Conservation (phyloP, 164 flowering plant species). For the Euptelea pleiosperma region DNA sequence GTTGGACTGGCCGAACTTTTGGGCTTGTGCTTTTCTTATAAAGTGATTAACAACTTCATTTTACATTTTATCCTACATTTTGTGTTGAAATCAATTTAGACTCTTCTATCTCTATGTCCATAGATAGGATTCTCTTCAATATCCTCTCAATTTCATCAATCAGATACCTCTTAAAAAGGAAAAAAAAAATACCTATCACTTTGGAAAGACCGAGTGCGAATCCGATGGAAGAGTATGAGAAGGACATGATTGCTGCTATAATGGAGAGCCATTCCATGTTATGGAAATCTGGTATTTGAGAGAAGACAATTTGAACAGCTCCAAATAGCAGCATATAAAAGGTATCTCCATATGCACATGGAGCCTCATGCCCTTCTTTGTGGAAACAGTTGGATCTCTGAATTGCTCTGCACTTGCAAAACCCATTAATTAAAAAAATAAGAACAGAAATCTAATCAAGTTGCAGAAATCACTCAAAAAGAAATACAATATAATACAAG, state of each 20-base stretch:
- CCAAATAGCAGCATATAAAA: constrained; percentile 72
- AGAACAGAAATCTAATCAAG: not conserved
- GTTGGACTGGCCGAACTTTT: too few relatives aligned
- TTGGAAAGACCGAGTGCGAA: constrained; percentile 51
- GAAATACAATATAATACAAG: not conserved
- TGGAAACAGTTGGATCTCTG: constrained; percentile 67
- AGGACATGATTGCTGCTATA: constrained; percentile 47
- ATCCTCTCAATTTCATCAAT: too few relatives aligned
- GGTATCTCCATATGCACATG: constrained; percentile 40
- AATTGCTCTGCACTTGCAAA: constrained; percentile 55
- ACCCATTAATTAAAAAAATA: not conserved
- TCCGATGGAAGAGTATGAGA: constrained; percentile 55
- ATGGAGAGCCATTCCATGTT: constrained; percentile 55
- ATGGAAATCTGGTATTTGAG: constrained; percentile 74
- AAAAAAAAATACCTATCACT: constrained; percentile 44
- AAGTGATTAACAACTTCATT: too few relatives aligned
- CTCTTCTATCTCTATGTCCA: too few relatives aligned
- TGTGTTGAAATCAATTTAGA: too few relatives aligned
- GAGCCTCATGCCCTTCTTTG: constrained; percentile 51
- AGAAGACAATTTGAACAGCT: constrained; percentile 45
- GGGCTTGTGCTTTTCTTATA: too few relatives aligned
- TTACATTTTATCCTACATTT: too few relatives aligned
- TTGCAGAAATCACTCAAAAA: not conserved
- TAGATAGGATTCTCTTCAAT: too few relatives aligned
- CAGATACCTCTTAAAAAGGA: too few relatives aligned